Conservation (phyloP, 2,329 filamentous ascomycete genomes). For the Colletotrichum theobromicola region DNA sequence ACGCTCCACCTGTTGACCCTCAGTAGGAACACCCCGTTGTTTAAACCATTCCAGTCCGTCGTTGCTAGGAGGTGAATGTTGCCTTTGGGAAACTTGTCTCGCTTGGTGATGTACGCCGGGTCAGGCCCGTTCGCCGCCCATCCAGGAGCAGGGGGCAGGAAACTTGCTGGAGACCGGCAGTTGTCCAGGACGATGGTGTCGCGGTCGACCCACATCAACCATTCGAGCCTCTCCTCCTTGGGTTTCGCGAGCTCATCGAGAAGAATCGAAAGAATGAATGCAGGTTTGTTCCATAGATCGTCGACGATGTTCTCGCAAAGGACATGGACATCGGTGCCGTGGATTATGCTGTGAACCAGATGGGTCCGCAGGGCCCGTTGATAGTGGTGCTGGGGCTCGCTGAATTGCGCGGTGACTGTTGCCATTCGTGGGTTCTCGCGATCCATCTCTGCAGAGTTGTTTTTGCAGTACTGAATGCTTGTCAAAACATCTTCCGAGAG, state of each 20-base stretch:
- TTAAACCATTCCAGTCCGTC: slow-evolving; percentile 24
- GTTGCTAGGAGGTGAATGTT: slow-evolving; percentile 13
- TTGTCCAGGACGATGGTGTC: slow-evolving; percentile 25
- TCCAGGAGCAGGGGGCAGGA: not conserved
- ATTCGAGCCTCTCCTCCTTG: slow-evolving; percentile 13
- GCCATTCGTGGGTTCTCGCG: not conserved
- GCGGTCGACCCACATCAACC: slow-evolving; percentile 26
- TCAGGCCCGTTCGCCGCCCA: not conserved
- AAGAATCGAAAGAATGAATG: slow-evolving; percentile 38
- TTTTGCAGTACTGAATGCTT: not conserved
- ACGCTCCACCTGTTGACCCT: slow-evolving; percentile 20
- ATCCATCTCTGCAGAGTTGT: not conserved
- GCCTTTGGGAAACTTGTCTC: not conserved
- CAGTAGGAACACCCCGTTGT: slow-evolving; percentile 25
- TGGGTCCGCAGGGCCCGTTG: slow-evolving; percentile 36
- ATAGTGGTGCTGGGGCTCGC: not conserved
- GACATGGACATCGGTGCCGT: slow-evolving; percentile 34
- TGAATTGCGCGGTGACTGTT: slow-evolving; percentile 16
- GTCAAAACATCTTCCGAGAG: not conserved
- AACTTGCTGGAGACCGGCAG: slow-evolving; percentile 13
- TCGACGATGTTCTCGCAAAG: slow-evolving; percentile 32
- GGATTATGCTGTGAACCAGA: slow-evolving; percentile 36
- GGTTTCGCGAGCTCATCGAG: slow-evolving; percentile 23
- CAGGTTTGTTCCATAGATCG: slow-evolving; percentile 43
- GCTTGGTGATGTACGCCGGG: not conserved